Conservation (phyloP, 352 stramenopile species). For the Phytophthora hibernalis region DNA sequence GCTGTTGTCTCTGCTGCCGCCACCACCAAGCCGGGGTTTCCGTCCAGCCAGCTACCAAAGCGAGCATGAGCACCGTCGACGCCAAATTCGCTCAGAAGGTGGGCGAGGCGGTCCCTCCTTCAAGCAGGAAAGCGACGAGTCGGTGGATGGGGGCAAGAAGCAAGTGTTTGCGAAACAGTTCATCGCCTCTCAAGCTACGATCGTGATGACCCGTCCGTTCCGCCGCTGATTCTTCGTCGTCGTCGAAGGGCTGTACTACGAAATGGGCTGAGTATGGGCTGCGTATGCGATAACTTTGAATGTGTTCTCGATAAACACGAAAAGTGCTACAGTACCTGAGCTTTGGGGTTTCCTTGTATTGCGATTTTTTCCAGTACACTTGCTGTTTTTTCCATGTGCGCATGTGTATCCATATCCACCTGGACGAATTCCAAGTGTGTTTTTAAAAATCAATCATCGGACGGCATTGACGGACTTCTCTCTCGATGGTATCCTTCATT, state of each 20-base stretch:
- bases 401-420: too few species aligned
- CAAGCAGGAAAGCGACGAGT: conserved; percentile 12
- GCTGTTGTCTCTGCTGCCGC: not conserved
- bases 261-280: too few species aligned
- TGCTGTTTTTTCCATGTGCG: too few species aligned
- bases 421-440: too few species aligned
- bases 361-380: too few species aligned
- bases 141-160: conserved; percentile 6
- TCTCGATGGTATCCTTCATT: too few species aligned
- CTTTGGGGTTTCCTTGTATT: too few species aligned
- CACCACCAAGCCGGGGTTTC: conserved; percentile 1
- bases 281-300: too few species aligned
- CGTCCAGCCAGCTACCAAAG: not conserved
- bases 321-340: too few species aligned
- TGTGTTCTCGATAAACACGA: too few species aligned
- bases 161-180: conserved; percentile 19
- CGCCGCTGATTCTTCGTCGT: conserved; percentile 1
- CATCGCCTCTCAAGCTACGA: conserved; percentile 13
- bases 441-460: too few species aligned
- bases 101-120: not conserved
- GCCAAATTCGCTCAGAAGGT: conserved; percentile 21
- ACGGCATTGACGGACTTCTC: too few species aligned
- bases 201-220: conserved; percentile 4
- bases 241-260: not conserved
- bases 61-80: not conserved